Evolutionary conservation across 306 rosid genomes (phyloP), one percentile per base, ranked within the genome.

Genomic region (Quercus aquifolioides): DNA sequence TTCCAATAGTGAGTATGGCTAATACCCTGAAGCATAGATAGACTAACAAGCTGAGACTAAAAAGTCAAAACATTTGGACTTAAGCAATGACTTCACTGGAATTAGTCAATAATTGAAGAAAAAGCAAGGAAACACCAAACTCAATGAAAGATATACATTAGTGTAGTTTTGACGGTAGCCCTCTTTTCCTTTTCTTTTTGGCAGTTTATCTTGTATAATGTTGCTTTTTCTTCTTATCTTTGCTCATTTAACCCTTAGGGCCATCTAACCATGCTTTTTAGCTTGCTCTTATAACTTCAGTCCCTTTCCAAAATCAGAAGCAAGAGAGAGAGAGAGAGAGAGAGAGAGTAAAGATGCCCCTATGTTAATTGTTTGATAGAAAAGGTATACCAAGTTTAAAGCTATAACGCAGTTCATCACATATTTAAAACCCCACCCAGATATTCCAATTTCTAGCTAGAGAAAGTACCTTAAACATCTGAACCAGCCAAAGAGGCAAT

Each of bases 401-500:
- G 74, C 56, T 46, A 9, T 9, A 68, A 54, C 7, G 67, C 17
- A 56, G 62, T 21, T 60, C 76, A 33, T 51, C 72, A 59, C 58
- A 71, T 76, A 77, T 31, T 31, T 30, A 28, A 8, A 79, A 30
- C 38, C 11, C 57, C 52, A n/a, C 23, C 38, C 19, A 35, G 20
- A 3, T 49, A 64, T 62, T 69, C 55, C 76, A 60, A 54, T 68
- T 78, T 75, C 77, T 41, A 26, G 18, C 69, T 55, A 72, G 78
- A 80, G 69, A 67, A 79, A 85, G 86, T 88, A 94, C 99, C 99
- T 91, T 95, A 83, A 95, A 95, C 84, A 93, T 81, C 20, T 87
- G 94, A 83, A 95, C 92, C 46, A 95, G 88, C 99, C 99, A 95
- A 73, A 90, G 91, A 74, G 98, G 99, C 91, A 95, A 79, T 80